Base-by-base conservation (phyloP, 441 rosid genomes). In the Arabidopsis hybrid region DNA sequence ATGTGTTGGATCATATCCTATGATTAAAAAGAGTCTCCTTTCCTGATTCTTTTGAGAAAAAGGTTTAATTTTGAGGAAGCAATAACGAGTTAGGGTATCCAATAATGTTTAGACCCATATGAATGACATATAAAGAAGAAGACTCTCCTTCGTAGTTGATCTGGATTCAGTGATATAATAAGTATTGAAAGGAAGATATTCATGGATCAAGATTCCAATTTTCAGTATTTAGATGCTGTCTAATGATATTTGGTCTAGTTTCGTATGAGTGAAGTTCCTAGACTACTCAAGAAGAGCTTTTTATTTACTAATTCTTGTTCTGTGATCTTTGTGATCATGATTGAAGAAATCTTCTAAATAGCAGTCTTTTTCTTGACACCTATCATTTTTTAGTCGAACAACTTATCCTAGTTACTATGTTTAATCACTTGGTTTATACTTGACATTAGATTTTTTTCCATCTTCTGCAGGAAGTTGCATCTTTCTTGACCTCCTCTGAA, bases 1-100 rank as follows among this genome's bases (percentile, higher is more conserved):
- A 18, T 38, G 38, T 17, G 14, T 38, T 26, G 53, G 34, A 16
- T 51, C 57, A 10, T 32, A 45, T 45, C 13, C 14, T 50, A 17
- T 60, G 13, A 16, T 21, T 63, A n/a, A 73, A 55, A 64, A 32
- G 40, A 55, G 65, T 12, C 46, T 72, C 58, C 65, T 45, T 63
- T 71, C 16, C 4, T 62, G 47, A 62, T 50, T 40, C 2, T 39
- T 17, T 18, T 42, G 69, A 36, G 2, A 17, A 7, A 65, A 35
- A 6, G 51, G 36, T 66, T 50, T 32, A 32, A 50, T 6, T 74
- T 40, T 32, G 59, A 57, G 18, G 60, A 65, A 29, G 0, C 52
- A 16, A 7, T 4, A 49, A 57, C 42, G 52, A 34, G 18, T 65
- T 66, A 16, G 60, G 52, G 45, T 65, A 39, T 60, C 26, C 36